Evolutionary conservation across 2,329 filamentous ascomycete genomes (phyloP).

Genomic region (Achaetomium macrosporum): DNA sequence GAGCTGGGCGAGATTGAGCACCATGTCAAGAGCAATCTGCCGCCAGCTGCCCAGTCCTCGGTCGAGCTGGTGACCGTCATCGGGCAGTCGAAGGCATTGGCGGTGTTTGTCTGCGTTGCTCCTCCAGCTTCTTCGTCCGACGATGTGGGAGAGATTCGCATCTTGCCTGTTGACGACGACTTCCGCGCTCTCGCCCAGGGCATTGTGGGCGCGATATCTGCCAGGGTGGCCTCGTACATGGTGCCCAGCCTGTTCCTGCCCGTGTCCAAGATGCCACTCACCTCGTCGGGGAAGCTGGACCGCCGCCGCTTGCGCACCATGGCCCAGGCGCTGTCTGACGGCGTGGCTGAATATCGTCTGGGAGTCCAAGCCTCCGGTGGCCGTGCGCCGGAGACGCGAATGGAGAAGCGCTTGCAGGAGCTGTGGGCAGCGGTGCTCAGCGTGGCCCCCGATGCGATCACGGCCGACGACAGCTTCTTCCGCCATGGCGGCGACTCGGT

Average conservation of each 20-base stretch:
- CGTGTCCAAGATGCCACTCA: slow-evolving; percentile 26
- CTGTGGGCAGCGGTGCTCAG: slow-evolving; percentile 38
- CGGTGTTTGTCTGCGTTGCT: slow-evolving; percentile 14
- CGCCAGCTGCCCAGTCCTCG: slow-evolving; percentile 37
- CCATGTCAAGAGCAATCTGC: slow-evolving; percentile 32
- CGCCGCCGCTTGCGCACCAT: slow-evolving; percentile 16
- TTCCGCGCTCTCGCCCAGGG: slow-evolving; percentile 8
- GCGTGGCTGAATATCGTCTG: slow-evolving; percentile 21
- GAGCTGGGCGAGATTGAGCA: slow-evolving; percentile 35
- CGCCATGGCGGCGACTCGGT: slow-evolving; percentile 33
- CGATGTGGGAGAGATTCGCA: slow-evolving; percentile 23
- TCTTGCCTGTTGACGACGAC: slow-evolving; percentile 13
- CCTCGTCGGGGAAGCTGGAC: slow-evolving; percentile 23
- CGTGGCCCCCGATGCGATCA: slow-evolving; percentile 11
- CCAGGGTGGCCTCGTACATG: slow-evolving; percentile 27
- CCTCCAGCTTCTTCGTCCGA: not conserved
- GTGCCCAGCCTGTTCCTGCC: slow-evolving; percentile 23
- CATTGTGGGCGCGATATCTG: slow-evolving; percentile 21
- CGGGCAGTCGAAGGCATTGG: slow-evolving; percentile 15
- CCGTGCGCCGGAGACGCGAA: slow-evolving; percentile 29
- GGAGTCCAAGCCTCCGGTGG: slow-evolving; percentile 20
- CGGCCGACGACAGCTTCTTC: slow-evolving; percentile 31
- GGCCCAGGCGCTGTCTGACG: slow-evolving; percentile 9
- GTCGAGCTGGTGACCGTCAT: slow-evolving; percentile 44
- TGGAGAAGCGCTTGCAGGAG: slow-evolving; percentile 39